Base-by-base conservation (phyloP, 148 eudicot genomes). In the Camellia sinensis region DNA sequence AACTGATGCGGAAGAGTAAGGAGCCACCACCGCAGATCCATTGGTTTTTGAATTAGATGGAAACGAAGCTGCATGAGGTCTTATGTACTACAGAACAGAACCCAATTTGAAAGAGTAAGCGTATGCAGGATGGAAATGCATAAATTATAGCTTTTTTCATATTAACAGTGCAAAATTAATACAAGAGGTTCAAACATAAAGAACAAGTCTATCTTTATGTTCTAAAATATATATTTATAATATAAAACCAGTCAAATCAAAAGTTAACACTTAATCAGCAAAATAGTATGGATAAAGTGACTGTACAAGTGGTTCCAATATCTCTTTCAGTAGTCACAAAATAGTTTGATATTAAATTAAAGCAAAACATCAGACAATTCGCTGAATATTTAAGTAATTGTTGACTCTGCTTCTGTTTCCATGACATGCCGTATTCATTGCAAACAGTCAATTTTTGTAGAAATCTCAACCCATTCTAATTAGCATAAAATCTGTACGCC, bases 21-120 rank as follows among this genome's bases (percentile, higher is more conserved):
- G 77, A 71, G 64, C 83, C 63, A n/a, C 2, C 18, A 78, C 73
- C 40, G 11, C 22, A 44, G 15, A 84, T 57, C 77, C 67, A 66
- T 74, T 73, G 65, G 29, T 64, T 66, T 81, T 84, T 46, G 67
- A 9, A 73, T 60, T 67, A 61, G 53, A 44, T 41, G 75, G 56
- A 61, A 60, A 76, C 63, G 83, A 69, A 72, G 78, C 67, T n/a
- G 57, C 5, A 3, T 53, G 67, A 19, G 61, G 52, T 65, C 83
- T 80, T 17, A 62, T 60, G 59, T 80, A 76, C 88, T 85, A 50
- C 78, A 7, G 52, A 48, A 48, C 7, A 4, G 5, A 4, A 48
- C 52, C 5, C 52, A 7, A 48, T 7, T 48, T 48, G 52, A 7
- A 29, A 48, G 2, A 7, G 10, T 69, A 52, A 41, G 43, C 17